Conservation (phyloP, 2,329 filamentous ascomycete genomes). For the Colletotrichum abscissum region DNA sequence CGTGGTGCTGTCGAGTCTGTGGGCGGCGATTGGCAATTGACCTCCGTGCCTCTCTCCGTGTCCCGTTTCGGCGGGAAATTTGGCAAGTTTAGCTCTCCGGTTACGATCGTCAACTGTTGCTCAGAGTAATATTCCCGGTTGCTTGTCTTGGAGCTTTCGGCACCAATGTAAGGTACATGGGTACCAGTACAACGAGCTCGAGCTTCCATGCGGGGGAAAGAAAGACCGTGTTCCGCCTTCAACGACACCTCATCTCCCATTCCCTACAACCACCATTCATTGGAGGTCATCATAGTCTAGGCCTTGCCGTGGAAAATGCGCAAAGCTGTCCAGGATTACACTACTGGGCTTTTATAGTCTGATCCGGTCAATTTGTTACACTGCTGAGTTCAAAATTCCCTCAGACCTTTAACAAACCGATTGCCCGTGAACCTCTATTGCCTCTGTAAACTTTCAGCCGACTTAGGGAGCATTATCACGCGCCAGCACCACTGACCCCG, state of each 20-base stretch:
- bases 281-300: neutral
- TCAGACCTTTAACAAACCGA: neutral
- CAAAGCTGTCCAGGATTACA: neutral
- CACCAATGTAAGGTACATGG: neutral
- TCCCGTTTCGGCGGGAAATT: neutral
- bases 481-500: neutral
- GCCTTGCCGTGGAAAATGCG: neutral
- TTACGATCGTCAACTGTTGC: neutral
- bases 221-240: slow-evolving; percentile 10
- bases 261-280: neutral
- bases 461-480: neutral
- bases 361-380: neutral
- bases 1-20: neutral
- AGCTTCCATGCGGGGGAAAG: slow-evolving; percentile 28
- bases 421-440: too few species aligned
- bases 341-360: neutral
- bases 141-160: slow-evolving; percentile 8
- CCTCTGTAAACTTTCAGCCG: neutral
- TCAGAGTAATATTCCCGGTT: neutral
- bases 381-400: neutral
- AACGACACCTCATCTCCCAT: neutral
- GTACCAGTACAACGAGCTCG: neutral
- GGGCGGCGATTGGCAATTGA: neutral
- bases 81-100: neutral
- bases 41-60: neutral